Percentiles rank a stretch among this genome's conserved stretches.
Evolutionary conservation across 495 filamentous ascomycete species (phyloP).

Genomic region (Parathielavia appendiculata): DNA sequence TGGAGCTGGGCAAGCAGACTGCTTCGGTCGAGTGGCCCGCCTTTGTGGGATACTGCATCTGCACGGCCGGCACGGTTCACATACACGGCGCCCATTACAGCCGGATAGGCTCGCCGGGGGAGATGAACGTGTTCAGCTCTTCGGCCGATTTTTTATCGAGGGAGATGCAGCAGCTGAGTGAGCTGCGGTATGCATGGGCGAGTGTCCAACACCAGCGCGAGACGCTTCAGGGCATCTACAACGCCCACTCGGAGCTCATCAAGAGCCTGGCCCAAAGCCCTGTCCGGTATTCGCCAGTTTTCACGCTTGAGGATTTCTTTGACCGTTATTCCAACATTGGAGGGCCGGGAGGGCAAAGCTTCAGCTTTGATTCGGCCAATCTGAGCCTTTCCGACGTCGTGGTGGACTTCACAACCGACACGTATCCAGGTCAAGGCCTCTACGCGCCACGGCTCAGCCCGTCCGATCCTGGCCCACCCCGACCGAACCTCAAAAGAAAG

Average conservation of each 20-base stretch:
- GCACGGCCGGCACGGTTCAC: slow-evolving; percentile 77
- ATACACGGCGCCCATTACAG: slow-evolving; percentile 78
- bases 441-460: slow-evolving; percentile 35
- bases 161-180: slow-evolving; percentile 72
- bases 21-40: slow-evolving; percentile 73
- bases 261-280: slow-evolving; percentile 56
- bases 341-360: slow-evolving; percentile 37
- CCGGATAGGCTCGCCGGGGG: slow-evolving; percentile 56
- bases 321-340: slow-evolving; percentile 61
- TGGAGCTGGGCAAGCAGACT: slow-evolving; percentile 64
- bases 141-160: slow-evolving; percentile 67
- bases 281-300: slow-evolving; percentile 65
- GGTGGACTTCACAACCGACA: slow-evolving; percentile 45
- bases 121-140: slow-evolving; percentile 43
- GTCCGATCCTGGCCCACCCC: slow-evolving; percentile 18
- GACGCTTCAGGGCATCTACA: slow-evolving; percentile 66
- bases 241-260: slow-evolving; percentile 67
- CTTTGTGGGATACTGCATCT: slow-evolving; percentile 77
- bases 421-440: slow-evolving; percentile 41
- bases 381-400: slow-evolving; percentile 50
- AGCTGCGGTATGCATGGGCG: slow-evolving; percentile 67
- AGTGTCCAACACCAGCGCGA: slow-evolving; percentile 75
- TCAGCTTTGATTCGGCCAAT: slow-evolving; percentile 49
- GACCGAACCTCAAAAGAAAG: slow-evolving; percentile 42
- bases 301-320: slow-evolving; percentile 82